Evolutionary conservation across 1,284 basidiomycete species (phyloP), one percentile per base, ranked within the genome.

Genomic region (Lignosus rhinocerotis): DNA sequence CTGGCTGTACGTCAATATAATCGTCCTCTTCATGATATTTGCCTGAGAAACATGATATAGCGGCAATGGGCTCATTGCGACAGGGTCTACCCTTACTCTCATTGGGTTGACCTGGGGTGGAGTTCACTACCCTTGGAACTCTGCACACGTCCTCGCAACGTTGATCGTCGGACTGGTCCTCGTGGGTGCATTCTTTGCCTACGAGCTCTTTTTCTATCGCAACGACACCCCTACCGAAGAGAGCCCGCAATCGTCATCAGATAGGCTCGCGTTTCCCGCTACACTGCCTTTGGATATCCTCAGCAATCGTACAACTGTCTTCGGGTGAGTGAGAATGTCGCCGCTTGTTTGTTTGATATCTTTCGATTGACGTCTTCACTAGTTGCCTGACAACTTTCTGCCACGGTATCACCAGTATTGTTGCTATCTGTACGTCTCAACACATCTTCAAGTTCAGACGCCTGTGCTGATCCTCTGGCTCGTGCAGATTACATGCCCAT

Each of bases 401-500:
- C 9, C 62, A 64, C n/a, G 62, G 62, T 1, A 55, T 58, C 17
- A 49, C 41, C 6, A 61, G 59, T 41, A 55, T 64, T 9, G 36
- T 56, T 14, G 39, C 52, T 1, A 64, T 64, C 2, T 64, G 62
- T 64, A n/a, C 12, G 62, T 48, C 0, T n/a, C 21, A 6, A 12
- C n/a, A n/a, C 7, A 34, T 38, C 14, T 3, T 17, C 3, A 4
- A 12, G 4, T 30, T 6, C 11, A 5, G 9, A 10, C 25, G 32
- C 8, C 8, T n/a, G 5, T 5, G 12, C 45, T 36, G 16, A 19
- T 62, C 45, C 56, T 59, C n/a, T 16, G 25, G 25, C 25, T 25
- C 42, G 12, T 53, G 55, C 59, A 74, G 73, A 70, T 46, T 75
- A 75, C 50, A 55, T 76, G 1, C 73, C 74, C 1, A 67, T 75